phyloP scores from a whole-genome alignment of 2,329 filamentous ascomycete species.

The Stemphylium beticola region DNA sequence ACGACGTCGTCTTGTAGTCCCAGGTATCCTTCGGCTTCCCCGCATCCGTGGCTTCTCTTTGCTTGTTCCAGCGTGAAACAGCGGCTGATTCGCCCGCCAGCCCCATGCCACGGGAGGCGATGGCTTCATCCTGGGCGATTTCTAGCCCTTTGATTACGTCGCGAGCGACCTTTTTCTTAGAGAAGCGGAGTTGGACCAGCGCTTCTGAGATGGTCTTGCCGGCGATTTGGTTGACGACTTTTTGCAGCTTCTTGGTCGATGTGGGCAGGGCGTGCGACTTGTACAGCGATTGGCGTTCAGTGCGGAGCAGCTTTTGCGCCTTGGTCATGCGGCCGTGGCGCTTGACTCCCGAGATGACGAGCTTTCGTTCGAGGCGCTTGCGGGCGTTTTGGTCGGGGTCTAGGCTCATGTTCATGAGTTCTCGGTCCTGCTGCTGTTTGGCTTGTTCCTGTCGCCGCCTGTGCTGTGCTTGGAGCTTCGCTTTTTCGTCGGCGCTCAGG shows the following conservation, averaged over 20 bases:
- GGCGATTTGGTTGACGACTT: slow-evolving; percentile 83
- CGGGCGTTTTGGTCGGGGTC: slow-evolving; percentile 78
- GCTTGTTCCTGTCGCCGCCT: slow-evolving; percentile 13
- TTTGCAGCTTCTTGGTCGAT: slow-evolving; percentile 87
- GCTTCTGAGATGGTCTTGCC: slow-evolving; percentile 96
- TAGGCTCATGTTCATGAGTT: slow-evolving; percentile 62
- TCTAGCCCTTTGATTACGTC: slow-evolving; percentile 82
- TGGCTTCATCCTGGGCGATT: slow-evolving; percentile 79
- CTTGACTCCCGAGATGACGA: slow-evolving; percentile 77
- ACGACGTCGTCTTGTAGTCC: slow-evolving; percentile 14
- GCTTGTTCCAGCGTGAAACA: slow-evolving; percentile 28
- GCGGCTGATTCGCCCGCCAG: slow-evolving; percentile 53
- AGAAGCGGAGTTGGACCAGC: slow-evolving; percentile 92
- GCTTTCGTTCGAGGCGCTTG: slow-evolving; percentile 79
- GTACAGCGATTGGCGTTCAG: slow-evolving; percentile 63
- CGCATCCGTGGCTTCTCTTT: slow-evolving; percentile 19
- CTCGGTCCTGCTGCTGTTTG: slow-evolving; percentile 47
- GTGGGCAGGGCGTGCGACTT: slow-evolving; percentile 80
- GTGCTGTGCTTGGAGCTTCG: slow-evolving; percentile 17
- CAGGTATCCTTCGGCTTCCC: slow-evolving; percentile 15
- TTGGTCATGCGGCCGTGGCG: slow-evolving; percentile 70
- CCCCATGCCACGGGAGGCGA: slow-evolving; percentile 85
- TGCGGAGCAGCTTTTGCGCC: slow-evolving; percentile 70
- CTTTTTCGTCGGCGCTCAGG: slow-evolving; percentile 23
- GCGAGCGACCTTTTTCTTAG: slow-evolving; percentile 86